Evolutionary conservation across 352 stramenopile genomes (phyloP), one percentile per base, ranked within the genome.

Genomic region (Blastocystis sp.): DNA sequence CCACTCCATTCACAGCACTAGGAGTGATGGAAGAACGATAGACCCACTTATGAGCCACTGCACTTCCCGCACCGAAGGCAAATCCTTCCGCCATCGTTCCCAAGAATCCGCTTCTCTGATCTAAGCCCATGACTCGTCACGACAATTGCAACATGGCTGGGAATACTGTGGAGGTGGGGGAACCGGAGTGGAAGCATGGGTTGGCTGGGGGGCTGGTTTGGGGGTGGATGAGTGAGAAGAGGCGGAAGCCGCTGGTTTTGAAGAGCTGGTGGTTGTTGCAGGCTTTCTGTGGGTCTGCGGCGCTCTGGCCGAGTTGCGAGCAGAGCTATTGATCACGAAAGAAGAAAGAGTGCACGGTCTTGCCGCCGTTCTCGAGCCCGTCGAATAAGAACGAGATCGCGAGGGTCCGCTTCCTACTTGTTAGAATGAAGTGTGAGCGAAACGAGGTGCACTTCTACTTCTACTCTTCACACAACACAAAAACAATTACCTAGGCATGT

Each of bases 31-130:
- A 33, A 2, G 41, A 29, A 63, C 2, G 4, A 13, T 6, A 9
- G 3, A 37, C 12, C 1, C 65, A 89, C 79, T 79, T 29, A 21
- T 89, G 79, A 13, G 60, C 79, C 10, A 89, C 35, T 13, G 79
- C 59, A 51, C 63, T 80, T 67, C 79, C 79, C 78, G 79, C 55
- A 31, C 79, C 79, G 59, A 89, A 89, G 16, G 51, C 79, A 41
- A 89, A 89, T 16, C 79, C 79, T n/a, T 89, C 39, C 26, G 61
- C 60, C 29, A 89, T 9, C 24, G 62, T 65, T 0, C 35, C 29
- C 3, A 89, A 66, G 60, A 89, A 89, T 31, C 77, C 77, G 37
- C 63, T 45, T 76, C 74, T 16, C n/a, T 26, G 50, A 61, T 62
- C 35, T 29, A 88, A n/a, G 2, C 16, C 3, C 31, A 13, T 77